These are phyloP conservation scores for Podospora conica DNA, from an alignment of 495 filamentous ascomycete genomes.

Conservation along the genomic window DNA sequence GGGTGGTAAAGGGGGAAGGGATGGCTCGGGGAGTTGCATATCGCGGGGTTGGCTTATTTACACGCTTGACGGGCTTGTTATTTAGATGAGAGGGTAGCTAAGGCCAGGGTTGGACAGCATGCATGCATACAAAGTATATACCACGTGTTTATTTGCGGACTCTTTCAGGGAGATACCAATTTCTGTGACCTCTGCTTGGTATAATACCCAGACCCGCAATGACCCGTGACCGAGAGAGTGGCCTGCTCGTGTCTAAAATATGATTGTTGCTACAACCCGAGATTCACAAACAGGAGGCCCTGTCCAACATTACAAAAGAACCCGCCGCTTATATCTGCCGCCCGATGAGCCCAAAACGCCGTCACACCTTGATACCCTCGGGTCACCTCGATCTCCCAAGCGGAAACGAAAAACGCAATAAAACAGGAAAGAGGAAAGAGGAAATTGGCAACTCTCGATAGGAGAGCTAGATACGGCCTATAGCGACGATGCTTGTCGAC, in stretches of 20 bases:
- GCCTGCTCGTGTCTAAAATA: background rate
- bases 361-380: background rate
- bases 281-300: background rate
- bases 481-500: background rate
- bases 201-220: no score
- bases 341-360: background rate
- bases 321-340: background rate
- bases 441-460: background rate
- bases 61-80: background rate
- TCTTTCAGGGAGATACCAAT: background rate
- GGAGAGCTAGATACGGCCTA: background rate
- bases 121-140: background rate
- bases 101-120: background rate
- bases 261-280: background rate
- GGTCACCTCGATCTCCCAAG: background rate
- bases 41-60: background rate
- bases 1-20: constrained; percentile 45
- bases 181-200: background rate
- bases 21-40: background rate
- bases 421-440: background rate
- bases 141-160: background rate
- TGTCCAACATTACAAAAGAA: background rate
- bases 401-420: background rate
- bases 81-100: background rate
- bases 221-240: background rate